Base-by-base conservation (phyloP, 352 stramenopile species). In the Pythium insidiosum region DNA sequence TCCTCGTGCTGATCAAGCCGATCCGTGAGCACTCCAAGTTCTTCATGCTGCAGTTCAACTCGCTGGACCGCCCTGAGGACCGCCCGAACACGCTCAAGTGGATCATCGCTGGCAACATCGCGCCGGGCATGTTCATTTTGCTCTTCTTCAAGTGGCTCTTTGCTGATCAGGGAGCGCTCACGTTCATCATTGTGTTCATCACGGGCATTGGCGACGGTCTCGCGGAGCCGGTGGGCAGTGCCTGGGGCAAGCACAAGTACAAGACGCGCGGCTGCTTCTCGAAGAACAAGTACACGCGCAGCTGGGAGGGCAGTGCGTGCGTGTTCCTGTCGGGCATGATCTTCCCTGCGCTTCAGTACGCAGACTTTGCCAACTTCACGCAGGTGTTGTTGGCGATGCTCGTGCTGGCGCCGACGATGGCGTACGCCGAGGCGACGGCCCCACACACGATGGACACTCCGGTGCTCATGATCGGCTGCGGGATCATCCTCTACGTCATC, bases 21-120 rank as follows among this genome's bases (percentile, higher is more conserved):
- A 75, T 92, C 25, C 68, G 79, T 11, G 80, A 92, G 53, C 63
- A 64, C 44, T 82, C 71, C 28, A 87, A 70, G 53, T 74, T 92
- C 40, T 87, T 89, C 53, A 92, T 92, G 80, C 63, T 92, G 38
- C 80, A 92, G 53, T 92, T 92, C 50, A 92, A 92, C 66, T 89
- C 76, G 35, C 54, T 92, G 15, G 80, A 92, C 59, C 72, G 80
- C 36, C 80, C 80, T 6, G 80, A 92, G 31, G 80, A 92, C 43
- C 70, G 80, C 38, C 80, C 80, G 34, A 25, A 43, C 19, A 21
- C 31, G 37, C 20, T 74, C 61, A 49, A 5, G 26, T 80, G 68
- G 68, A 45, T 80, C 39, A 57, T 75, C 23, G 23, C 45, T 13
- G 49, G 58, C 57, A 82, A 74, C 71, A 80, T 76, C 19, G 61